phyloP scores from a whole-genome alignment of 768 basidiomycete species.

The Suillus placidus region DNA sequence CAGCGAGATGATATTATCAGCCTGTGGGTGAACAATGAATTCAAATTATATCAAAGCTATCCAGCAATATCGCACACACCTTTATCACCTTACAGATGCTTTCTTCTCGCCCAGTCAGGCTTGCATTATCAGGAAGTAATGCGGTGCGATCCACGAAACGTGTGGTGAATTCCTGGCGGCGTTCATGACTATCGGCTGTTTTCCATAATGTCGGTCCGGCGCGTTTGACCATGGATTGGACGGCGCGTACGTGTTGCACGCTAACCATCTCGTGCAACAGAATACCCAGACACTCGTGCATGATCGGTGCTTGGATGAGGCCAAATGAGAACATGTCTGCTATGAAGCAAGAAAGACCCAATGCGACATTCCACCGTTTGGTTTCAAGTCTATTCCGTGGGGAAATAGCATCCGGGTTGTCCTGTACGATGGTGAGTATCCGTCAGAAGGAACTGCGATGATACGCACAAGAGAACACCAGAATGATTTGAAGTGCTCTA shows the following conservation, averaged over 20 bases:
- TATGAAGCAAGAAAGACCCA: slow-evolving; percentile 27
- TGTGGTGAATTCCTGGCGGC: slow-evolving; percentile 9
- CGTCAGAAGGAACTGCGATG: neutral
- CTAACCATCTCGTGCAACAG: slow-evolving; percentile 27
- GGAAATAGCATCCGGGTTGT: slow-evolving; percentile 18
- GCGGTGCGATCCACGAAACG: slow-evolving; percentile 11
- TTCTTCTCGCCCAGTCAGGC: slow-evolving; percentile 6
- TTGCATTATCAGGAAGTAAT: slow-evolving; percentile 7
- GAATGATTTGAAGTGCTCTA: slow-evolving; percentile 26
- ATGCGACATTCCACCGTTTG: slow-evolving; percentile 25
- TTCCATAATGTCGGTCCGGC: slow-evolving; percentile 30
- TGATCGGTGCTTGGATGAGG: slow-evolving; percentile 17
- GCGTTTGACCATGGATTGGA: slow-evolving; percentile 23
- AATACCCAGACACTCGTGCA: slow-evolving; percentile 26
- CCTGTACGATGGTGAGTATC: slow-evolving; percentile 16
- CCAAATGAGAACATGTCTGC: slow-evolving; percentile 30
- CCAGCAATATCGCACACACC: neutral
- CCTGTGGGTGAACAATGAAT: neutral
- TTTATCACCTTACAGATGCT: neutral
- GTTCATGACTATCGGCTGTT: slow-evolving; percentile 9
- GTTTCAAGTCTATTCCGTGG: slow-evolving; percentile 17
- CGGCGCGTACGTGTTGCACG: slow-evolving; percentile 31
- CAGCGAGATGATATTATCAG: slow-evolving; percentile 4
- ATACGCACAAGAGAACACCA: slow-evolving; percentile 32
- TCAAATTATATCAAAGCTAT: neutral